Conservation (phyloP, 176 grass and related monocot genomes). For the Puccinellia tenuiflora region DNA sequence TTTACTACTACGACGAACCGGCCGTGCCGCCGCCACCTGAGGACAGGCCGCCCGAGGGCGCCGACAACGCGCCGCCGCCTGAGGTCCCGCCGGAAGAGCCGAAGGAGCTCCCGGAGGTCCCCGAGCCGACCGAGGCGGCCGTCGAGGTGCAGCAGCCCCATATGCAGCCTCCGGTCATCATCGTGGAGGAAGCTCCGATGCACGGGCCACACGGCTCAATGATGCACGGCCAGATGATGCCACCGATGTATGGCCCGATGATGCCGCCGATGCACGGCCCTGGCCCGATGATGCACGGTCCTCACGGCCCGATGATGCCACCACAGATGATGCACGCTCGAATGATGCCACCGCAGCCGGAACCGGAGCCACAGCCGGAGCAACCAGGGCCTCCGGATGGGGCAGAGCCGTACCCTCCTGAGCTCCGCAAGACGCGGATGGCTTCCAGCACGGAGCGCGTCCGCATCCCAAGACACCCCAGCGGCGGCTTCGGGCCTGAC, state of each 20-base stretch:
- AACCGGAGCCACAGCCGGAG: slow-evolving; percentile 11
- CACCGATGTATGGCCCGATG: neutral
- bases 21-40: slow-evolving; percentile 2
- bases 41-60: slow-evolving; percentile 41
- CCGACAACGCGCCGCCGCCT: slow-evolving; percentile 28
- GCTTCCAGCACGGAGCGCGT: slow-evolving; percentile 41
- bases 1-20: slow-evolving; percentile 79
- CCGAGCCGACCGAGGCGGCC: slow-evolving; percentile 55
- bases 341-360: slow-evolving; percentile 17
- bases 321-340: slow-evolving; percentile 23
- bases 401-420: slow-evolving; percentile 54
- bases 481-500: slow-evolving; percentile 8
- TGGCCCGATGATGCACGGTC: neutral
- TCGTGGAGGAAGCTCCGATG: slow-evolving; percentile 44
- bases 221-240: slow-evolving; percentile 17
- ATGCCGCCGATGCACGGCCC: neutral
- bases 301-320: neutral
- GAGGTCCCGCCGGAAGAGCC: slow-evolving; percentile 47
- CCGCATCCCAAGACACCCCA: slow-evolving; percentile 18
- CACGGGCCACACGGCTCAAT: neutral
- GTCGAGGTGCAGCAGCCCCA: slow-evolving; percentile 72
- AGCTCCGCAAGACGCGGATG: slow-evolving; percentile 65
- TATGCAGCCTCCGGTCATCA: slow-evolving; percentile 29
- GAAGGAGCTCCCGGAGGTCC: slow-evolving; percentile 40
- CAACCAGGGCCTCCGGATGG: slow-evolving; percentile 34